phyloP scores from a whole-genome alignment of 352 stramenopile genomes.

The Pseudoperonospora humuli region DNA sequence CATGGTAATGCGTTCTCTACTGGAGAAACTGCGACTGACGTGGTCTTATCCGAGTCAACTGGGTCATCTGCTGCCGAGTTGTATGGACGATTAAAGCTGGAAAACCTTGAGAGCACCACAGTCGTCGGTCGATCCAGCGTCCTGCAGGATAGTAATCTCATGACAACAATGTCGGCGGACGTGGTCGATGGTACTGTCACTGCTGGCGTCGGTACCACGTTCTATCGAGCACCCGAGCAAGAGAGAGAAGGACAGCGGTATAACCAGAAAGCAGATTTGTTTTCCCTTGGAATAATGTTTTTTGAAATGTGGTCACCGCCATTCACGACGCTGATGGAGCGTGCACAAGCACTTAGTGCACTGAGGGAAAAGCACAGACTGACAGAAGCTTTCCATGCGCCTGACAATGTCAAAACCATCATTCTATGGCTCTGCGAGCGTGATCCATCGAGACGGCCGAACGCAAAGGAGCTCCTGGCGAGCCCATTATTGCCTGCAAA shows the following conservation, averaged over 20 bases:
- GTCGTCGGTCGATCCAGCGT: constrained; percentile 14
- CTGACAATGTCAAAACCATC: constrained; percentile 86
- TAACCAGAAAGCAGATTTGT: constrained; percentile 93
- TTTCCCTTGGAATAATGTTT: constrained; percentile 91
- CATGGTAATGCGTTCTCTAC: constrained; percentile 14
- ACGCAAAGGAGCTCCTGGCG: constrained; percentile 56
- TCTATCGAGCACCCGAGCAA: constrained; percentile 93
- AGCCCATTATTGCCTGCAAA: constrained; percentile 68
- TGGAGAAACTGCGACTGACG: constrained; percentile 16
- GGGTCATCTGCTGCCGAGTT: constrained; percentile 64
- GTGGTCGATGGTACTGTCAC: constrained; percentile 80
- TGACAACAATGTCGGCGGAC: constrained; percentile 49
- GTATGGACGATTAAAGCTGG: constrained; percentile 58
- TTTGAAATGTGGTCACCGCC: constrained; percentile 94
- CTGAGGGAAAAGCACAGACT: constrained; percentile 72
- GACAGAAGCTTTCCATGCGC: constrained; percentile 34
- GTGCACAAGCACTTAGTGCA: constrained; percentile 62
- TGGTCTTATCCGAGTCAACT: constrained; percentile 42
- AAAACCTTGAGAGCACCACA: constrained; percentile 61
- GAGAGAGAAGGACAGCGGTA: constrained; percentile 80
- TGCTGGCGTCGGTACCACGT: constrained; percentile 90
- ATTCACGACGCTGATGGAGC: constrained; percentile 89
- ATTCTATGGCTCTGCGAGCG: constrained; percentile 81
- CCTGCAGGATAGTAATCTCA: constrained; percentile 23
- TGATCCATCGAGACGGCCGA: constrained; percentile 61